Percentiles rank a stretch among this genome's conserved stretches.
These are phyloP conservation scores for Fraxinus albicans DNA, from an alignment of 305 asterid species.

Conservation along the genomic window DNA sequence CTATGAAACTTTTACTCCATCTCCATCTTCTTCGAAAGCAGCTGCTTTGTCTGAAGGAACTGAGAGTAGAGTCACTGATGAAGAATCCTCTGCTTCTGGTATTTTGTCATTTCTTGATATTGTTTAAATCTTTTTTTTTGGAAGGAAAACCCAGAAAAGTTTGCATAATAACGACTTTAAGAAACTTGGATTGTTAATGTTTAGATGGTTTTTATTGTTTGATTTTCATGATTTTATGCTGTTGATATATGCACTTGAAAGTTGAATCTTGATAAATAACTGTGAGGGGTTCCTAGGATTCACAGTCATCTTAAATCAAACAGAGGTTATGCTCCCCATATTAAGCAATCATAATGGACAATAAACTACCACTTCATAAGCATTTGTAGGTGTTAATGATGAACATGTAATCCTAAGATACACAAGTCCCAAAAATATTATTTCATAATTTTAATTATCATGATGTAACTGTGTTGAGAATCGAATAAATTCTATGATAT, in stretches of 20 bases:
- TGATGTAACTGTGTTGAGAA: neutral
- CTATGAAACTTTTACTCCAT: slow-evolving; percentile 17
- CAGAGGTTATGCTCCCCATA: neutral
- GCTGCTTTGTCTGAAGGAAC: slow-evolving; percentile 68
- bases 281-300: neutral
- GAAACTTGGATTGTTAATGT: neutral
- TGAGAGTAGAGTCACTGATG: slow-evolving; percentile 56
- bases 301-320: neutral
- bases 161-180: neutral
- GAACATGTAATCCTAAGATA: neutral
- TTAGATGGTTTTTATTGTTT: neutral
- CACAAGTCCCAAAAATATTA: neutral
- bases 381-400: neutral
- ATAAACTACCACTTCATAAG: neutral
- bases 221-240: neutral
- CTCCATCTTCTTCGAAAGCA: slow-evolving; percentile 37
- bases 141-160: neutral
- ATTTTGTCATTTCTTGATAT: slow-evolving; percentile 12
- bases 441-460: neutral
- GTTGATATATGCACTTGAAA: neutral
- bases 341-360: neutral
- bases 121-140: neutral
- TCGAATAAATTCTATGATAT: neutral
- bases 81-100: slow-evolving; percentile 57
- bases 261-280: neutral